Evolutionary conservation across 345 rosid genomes (phyloP), one percentile per base, ranked within the genome.

Genomic region (Eucalyptus paniculata): DNA sequence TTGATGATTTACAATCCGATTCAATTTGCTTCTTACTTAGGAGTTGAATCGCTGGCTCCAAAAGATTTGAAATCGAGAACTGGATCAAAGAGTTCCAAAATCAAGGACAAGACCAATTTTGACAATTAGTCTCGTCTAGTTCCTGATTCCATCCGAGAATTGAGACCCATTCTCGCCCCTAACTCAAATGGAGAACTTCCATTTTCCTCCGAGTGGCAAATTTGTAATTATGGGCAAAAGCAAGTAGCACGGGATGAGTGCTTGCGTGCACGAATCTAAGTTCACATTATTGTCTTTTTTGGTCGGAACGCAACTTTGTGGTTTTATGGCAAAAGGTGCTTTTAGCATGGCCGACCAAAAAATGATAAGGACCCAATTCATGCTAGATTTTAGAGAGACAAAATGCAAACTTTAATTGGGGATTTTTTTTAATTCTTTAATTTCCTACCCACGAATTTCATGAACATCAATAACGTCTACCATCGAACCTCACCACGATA

Each of bases 1-100:
- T 56, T 56, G 28, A 9, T 2, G 6, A 10, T 56, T 24, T 0
- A 0, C 6, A 56, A 24, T 24, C 2, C 1, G 2, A 1, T 56
- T 56, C 30, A 24, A 56, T 56, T 23, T 56, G 3, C 12, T 56
- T 56, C 1, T 4, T 23, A 54, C 5, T 0, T 23, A 9, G 3
- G 2, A 56, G 1, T 23, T 9, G 3, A 21, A 23, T 23, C 28
- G 3, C 1, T 6, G 1, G 0, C 12, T 24, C 3, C 6, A 56
- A 56, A 56, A 56, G 13, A 56, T 56, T 56, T 9, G 62, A 56
- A 56, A 56, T 24, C 3, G 3, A 24, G 62, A 56, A 56, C 0
- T 0, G 6, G 30, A 10, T 56, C 30, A 5, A 56, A 12, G 14
- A 56, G 62, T 56, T 3, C 14, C 30, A 24, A 23, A 56, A 24